phyloP scores from a whole-genome alignment of 192 early-diverging fungal genomes.

The Backusella tarrabulga region DNA sequence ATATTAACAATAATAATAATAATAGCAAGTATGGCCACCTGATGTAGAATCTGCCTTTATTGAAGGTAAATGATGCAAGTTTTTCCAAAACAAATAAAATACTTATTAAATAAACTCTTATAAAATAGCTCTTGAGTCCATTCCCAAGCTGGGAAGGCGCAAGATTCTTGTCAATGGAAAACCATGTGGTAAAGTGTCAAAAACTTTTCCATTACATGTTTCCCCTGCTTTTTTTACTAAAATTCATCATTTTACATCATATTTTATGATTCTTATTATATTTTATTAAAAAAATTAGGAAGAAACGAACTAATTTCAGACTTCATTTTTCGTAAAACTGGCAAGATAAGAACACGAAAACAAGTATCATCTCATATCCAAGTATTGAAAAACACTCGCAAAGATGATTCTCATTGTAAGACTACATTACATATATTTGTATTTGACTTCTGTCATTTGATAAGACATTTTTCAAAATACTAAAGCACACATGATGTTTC shows the following conservation, averaged over 20 bases:
- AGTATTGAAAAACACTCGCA: slow-evolving; percentile 73
- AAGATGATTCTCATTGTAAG: slow-evolving; percentile 53
- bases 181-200: slow-evolving; percentile 37
- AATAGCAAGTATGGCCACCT: slow-evolving; percentile 55
- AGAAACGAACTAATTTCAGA: slow-evolving; percentile 77
- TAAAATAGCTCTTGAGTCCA: slow-evolving; percentile 42
- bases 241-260: slow-evolving; percentile 19
- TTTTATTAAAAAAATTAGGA: slow-evolving; percentile 33
- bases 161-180: slow-evolving; percentile 53
- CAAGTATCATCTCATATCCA: slow-evolving; percentile 82
- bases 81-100: background rate
- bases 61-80: slow-evolving; percentile 44
- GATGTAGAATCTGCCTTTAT: slow-evolving; percentile 60
- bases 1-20: background rate
- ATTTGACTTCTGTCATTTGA: background rate
- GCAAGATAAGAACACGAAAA: slow-evolving; percentile 66
- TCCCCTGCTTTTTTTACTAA: background rate
- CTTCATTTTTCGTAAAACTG: slow-evolving; percentile 67
- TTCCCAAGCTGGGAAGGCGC: slow-evolving; percentile 52
- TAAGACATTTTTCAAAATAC: background rate
- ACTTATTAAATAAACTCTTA: slow-evolving; percentile 14
- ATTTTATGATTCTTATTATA: background rate
- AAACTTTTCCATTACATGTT: slow-evolving; percentile 19
- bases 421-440: background rate
- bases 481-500: background rate